Evolutionary conservation across 1,139 yeast species (phyloP).

Genomic region (Yamadazyma oceani): DNA sequence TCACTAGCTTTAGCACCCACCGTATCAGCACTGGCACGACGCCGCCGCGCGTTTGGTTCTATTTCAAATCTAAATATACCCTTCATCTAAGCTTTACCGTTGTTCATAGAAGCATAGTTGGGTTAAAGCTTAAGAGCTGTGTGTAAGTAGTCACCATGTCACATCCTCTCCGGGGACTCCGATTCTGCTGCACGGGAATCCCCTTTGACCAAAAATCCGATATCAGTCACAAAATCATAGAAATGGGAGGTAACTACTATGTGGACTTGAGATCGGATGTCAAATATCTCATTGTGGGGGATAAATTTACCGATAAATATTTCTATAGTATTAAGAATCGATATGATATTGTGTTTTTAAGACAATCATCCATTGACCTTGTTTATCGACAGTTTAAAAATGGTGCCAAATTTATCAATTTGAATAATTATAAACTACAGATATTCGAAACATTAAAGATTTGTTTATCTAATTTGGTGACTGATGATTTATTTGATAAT

Average conservation of each 20-base stretch:
- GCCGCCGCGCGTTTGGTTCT: too few relatives aligned
- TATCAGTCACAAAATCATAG: conserved; percentile 40
- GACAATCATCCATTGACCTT: conserved; percentile 14
- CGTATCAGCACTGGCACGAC: too few relatives aligned
- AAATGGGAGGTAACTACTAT: conserved; percentile 64
- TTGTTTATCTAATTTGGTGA: conserved; percentile 53
- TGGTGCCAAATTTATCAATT: conserved; percentile 34
- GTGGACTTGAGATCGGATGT: conserved; percentile 69
- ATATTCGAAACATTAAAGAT: conserved; percentile 49
- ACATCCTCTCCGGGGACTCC: conserved; percentile 33
- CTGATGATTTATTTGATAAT: conserved; percentile 19
- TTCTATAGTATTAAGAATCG: conserved; percentile 59
- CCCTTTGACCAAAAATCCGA: conserved; percentile 28
- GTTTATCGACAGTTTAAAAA: conserved; percentile 9
- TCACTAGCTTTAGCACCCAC: too few relatives aligned
- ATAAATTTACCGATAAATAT: conserved; percentile 65
- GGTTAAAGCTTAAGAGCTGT: too few relatives aligned
- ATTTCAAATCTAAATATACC: too few relatives aligned
- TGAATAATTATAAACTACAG: conserved; percentile 32
- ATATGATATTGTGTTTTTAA: conserved; percentile 57
- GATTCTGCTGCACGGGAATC: conserved; percentile 47
- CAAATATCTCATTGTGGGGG: conserved; percentile 66
- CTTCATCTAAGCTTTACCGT: too few relatives aligned
- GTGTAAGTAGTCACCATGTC: too few relatives aligned
- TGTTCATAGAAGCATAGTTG: too few relatives aligned